phyloP scores from a whole-genome alignment of 106 monocot species.

The Acanthochlamys bracteata region DNA sequence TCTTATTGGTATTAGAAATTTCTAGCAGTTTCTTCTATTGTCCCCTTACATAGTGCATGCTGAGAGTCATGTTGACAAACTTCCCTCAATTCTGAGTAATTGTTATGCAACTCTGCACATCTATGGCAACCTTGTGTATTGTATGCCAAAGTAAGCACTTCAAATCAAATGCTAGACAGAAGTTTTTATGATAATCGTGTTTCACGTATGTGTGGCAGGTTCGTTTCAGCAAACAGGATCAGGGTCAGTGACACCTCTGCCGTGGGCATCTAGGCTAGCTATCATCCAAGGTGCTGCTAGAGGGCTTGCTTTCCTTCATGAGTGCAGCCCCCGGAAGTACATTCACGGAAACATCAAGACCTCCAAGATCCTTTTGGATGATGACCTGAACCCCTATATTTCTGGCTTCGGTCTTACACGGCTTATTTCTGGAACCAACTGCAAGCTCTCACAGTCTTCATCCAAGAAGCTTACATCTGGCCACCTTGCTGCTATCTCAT shows the following conservation, averaged over 20 bases:
- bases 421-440: constrained; percentile 32
- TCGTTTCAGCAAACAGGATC: not conserved
- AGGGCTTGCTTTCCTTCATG: constrained; percentile 72
- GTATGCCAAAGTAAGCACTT: no score
- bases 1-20: no score
- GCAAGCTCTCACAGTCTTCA: constrained; percentile 25
- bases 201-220: not conserved
- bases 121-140: no score
- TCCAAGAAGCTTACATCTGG: constrained; percentile 16
- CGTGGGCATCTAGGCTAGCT: constrained; percentile 48
- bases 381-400: constrained; percentile 51
- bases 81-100: no score
- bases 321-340: constrained; percentile 67
- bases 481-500: not conserved
- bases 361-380: constrained; percentile 80
- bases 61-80: no score
- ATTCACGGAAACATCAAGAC: constrained; percentile 64
- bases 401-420: constrained; percentile 77
- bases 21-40: no score
- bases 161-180: no score
- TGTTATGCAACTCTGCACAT: no score
- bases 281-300: constrained; percentile 56
- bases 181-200: no score
- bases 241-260: constrained; percentile 10
- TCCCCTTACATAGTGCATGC: no score